These are phyloP conservation scores for Calonectria fujianensis DNA, from an alignment of 2,329 filamentous ascomycete species.

Conservation along the genomic window DNA sequence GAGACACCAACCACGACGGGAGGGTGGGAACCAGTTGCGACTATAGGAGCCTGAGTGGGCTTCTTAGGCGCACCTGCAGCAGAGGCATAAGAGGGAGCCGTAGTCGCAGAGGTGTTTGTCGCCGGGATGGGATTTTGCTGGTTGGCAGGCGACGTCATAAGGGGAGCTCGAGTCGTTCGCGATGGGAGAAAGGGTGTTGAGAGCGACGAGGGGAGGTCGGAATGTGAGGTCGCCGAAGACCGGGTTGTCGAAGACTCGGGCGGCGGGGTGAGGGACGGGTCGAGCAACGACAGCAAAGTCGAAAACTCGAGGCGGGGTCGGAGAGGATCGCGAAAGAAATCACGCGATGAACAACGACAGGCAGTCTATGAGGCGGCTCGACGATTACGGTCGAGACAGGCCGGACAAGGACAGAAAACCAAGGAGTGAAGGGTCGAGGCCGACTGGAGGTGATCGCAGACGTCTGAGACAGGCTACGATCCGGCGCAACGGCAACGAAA, in stretches of 20 bases:
- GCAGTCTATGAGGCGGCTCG: slow-evolving; percentile 51
- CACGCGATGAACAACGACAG: slow-evolving; percentile 51
- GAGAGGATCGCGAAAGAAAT: slow-evolving; percentile 41
- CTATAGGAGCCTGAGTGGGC: slow-evolving; percentile 75
- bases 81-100: slow-evolving; percentile 80
- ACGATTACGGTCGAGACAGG: slow-evolving; percentile 48
- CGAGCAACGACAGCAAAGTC: slow-evolving; percentile 42
- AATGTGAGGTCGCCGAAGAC: slow-evolving; percentile 50
- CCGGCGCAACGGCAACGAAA: slow-evolving; percentile 55
- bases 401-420: slow-evolving; percentile 51
- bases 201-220: slow-evolving; percentile 51
- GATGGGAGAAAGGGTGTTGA: slow-evolving; percentile 54
- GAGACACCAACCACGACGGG: slow-evolving; percentile 75
- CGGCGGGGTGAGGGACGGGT: slow-evolving; percentile 43
- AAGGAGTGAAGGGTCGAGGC: slow-evolving; percentile 57
- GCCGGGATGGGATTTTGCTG: slow-evolving; percentile 74
- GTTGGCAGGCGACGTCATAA: slow-evolving; percentile 78
- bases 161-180: slow-evolving; percentile 57
- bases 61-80: slow-evolving; percentile 79
- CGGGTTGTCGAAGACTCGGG: slow-evolving; percentile 50
- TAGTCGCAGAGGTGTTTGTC: slow-evolving; percentile 74
- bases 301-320: slow-evolving; percentile 41
- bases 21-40: slow-evolving; percentile 73
- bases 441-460: slow-evolving; percentile 53
- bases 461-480: slow-evolving; percentile 59